Base-by-base conservation (phyloP, 768 basidiomycete species). In the Peribolospora baueri region DNA sequence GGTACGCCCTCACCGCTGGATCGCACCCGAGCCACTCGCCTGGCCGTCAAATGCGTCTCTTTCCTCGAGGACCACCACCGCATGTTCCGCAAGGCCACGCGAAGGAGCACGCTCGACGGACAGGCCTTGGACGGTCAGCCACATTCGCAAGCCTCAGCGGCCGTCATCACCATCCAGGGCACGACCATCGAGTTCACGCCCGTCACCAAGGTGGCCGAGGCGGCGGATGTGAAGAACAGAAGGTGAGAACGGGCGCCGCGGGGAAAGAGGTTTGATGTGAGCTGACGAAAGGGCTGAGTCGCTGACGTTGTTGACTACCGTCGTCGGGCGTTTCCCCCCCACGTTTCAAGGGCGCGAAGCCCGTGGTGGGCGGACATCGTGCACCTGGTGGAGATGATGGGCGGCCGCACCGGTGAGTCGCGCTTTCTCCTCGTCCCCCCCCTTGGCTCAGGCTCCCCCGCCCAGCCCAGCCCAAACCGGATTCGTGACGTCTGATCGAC, bases 1-100 rank as follows among this genome's bases (percentile, higher is more conserved):
- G 88, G 88, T 3, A 79, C 86, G 13, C 93, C 93, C 4, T 93
- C 91, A 0, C 93, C 93, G 0, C 74, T 84, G 62, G 93, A 97
- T 70, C 84, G 91, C 52, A 79, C 82, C 0, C 82, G 86, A 38
- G 93, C 86, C 3, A 80, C 82, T 5, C 81, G 93, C 41, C 75
- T 95, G 48, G 79, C 91, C 6, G 72, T 91, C 58, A 81, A 84
- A 61, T 91, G 85, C 70, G 88, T 98, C 84, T 71, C 78, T 42
- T 97, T 93, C 76, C 74, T 97, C 57, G 93, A 97, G 69, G 65
- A 75, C 52, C 79, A 91, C 59, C 67, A 64, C 55, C 55, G 68
- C 3, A 78, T 78, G 60, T 62, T 70, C 48, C 73, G 76, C 60
- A 71, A 73, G 41, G 80, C 25, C 48, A 43, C 43, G 14, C 14